phyloP scores from a whole-genome alignment of 2,329 filamentous ascomycete species.

The Aspergillus caelatus region DNA sequence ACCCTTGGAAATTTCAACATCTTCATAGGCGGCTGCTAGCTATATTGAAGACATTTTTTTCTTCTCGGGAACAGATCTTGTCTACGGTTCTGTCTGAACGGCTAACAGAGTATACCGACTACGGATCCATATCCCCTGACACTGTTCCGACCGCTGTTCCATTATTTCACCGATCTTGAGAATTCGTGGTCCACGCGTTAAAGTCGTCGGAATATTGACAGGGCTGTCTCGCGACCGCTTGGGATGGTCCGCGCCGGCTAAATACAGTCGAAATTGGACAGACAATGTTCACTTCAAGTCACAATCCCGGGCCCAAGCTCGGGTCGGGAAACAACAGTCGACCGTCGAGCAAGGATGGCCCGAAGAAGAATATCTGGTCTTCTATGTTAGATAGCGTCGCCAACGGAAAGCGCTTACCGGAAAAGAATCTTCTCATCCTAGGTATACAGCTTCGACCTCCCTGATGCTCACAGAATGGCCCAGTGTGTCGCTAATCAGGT shows the following conservation, averaged over 20 bases:
- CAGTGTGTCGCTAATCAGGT: constrained; percentile 19
- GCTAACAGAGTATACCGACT: constrained; percentile 5
- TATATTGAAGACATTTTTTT: not conserved
- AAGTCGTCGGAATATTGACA: constrained; percentile 5
- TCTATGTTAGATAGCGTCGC: constrained; percentile 89
- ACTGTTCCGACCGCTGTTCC: constrained; percentile 26
- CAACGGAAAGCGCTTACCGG: constrained; percentile 83
- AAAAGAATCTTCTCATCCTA: constrained; percentile 87
- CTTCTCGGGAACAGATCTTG: constrained; percentile 4
- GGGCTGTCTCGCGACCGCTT: constrained; percentile 12
- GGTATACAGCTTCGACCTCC: constrained; percentile 55
- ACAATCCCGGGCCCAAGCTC: constrained; percentile 37
- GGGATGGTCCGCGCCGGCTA: constrained; percentile 39
- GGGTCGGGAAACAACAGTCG: constrained; percentile 39
- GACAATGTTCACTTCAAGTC: constrained; percentile 42
- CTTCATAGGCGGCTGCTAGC: not conserved
- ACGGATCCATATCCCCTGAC: constrained; percentile 34
- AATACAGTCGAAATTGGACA: constrained; percentile 41
- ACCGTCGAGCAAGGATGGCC: constrained; percentile 60
- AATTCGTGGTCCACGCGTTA: constrained; percentile 22
- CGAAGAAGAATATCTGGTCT: constrained; percentile 89
- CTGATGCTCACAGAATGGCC: not conserved
- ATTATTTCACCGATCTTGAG: constrained; percentile 13
- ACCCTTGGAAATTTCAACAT: not conserved
- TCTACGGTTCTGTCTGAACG: constrained; percentile 1